Base-by-base conservation (phyloP, 2,329 filamentous ascomycete species). In the Neofusicoccum kwambonambiense region DNA sequence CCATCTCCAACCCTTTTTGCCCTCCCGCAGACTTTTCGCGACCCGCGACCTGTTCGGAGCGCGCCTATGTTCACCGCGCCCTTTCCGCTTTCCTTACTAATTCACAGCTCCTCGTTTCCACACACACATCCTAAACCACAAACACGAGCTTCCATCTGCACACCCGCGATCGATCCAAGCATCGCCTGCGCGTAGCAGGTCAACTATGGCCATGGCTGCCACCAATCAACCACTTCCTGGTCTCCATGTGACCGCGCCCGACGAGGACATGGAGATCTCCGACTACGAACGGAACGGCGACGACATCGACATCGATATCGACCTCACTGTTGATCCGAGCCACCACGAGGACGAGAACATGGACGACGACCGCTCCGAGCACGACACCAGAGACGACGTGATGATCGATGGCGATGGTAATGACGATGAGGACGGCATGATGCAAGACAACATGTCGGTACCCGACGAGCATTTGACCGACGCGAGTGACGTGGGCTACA, bases 261-360 rank as follows among this genome's bases (percentile, higher is more conserved):
- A 79, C 57, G 83, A 85, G 69, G 81, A 80, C 64, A 86, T 86
- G 84, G 84, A 87, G 67, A 79, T 88, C 71, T 79, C 83, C 47
- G 79, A 82, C 27, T 71, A 75, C 64, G 80, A 75, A 41, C 69
- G 77, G 52, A 74, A 74, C 49, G 81, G 84, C 62, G 79, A 79
- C 60, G 83, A 86, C 64, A 83, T 85, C 63, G 84, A 87, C 65
- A 86, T 89, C 66, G 86, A 89, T 68, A 80, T 89, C 66, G 86
- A 87, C 68, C 83, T 66, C 76, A 75, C 73, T 12, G 68, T 71
- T 35, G 68, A 69, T 61, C 69, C 67, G 42, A 67, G 70, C 35
- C 73, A 75, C 13, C 41, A 64, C 13, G 62, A 64, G 31, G 81
- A 88, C 66, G 84, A 87, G 69, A 83, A 87, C 68, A 78, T 86